These are phyloP conservation scores for Neofusicoccum cordaticola DNA, from an alignment of 2,329 filamentous ascomycete genomes.

Conservation along the genomic window DNA sequence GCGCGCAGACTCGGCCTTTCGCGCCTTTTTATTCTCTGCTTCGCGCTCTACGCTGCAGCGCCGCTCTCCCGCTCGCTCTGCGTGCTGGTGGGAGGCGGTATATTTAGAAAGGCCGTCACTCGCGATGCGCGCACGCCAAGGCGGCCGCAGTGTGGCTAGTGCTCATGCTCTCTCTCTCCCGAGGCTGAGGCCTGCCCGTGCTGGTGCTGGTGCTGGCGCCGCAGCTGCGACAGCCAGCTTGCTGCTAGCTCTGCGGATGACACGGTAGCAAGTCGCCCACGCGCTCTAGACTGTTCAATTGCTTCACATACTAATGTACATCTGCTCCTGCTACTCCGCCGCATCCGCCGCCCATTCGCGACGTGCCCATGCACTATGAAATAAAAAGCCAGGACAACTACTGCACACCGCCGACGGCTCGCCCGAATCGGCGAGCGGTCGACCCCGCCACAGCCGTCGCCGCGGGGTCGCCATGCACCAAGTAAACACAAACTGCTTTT, in stretches of 20 bases:
- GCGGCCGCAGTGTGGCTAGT: not conserved
- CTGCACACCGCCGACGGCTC: not conserved
- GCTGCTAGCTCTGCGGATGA: not conserved
- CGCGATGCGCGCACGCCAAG: constrained; percentile 10
- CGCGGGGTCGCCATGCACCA: not conserved
- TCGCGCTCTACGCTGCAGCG: not conserved
- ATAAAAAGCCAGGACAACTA: not conserved
- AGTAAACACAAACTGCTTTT: constrained; percentile 7
- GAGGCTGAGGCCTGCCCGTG: not conserved
- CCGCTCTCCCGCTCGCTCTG: not conserved
- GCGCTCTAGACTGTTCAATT: constrained; percentile 3
- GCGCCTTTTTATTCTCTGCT: not conserved
- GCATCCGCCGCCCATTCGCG: not conserved
- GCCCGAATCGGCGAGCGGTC: not conserved
- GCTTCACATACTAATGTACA: constrained; percentile 14
- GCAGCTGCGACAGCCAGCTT: not conserved
- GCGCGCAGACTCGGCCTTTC: not conserved
- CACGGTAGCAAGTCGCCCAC: not conserved
- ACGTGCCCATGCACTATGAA: not conserved
- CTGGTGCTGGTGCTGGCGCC: not conserved
- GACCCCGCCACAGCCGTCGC: not conserved
- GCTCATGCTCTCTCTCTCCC: not conserved
- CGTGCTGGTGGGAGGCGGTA: constrained; percentile 5
- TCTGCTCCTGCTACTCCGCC: not conserved
- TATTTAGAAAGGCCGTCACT: constrained; percentile 9